Percentiles rank a stretch among this genome's conserved stretches.
phyloP scores from a whole-genome alignment of 1,139 yeast genomes.

The Geotrichum cucujoidarum region DNA sequence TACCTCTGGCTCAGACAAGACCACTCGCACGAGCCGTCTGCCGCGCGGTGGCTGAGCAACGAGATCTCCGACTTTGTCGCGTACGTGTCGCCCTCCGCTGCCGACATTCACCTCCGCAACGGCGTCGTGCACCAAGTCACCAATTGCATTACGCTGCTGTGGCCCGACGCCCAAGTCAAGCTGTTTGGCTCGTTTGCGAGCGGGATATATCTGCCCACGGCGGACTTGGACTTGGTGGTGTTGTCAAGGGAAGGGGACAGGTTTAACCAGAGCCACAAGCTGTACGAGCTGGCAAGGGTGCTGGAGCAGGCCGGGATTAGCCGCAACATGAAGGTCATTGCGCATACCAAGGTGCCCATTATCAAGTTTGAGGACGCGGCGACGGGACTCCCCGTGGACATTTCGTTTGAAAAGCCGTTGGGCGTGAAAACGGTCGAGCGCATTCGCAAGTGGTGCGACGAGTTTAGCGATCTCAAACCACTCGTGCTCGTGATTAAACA shows the following conservation, averaged over 20 bases:
- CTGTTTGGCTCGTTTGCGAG: constrained; percentile 97
- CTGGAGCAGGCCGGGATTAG: constrained; percentile 63
- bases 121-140: constrained; percentile 59
- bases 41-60: constrained; percentile 81
- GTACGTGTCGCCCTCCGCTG: constrained; percentile 79
- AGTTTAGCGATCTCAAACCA: constrained; percentile 78
- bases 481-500: constrained; percentile 82
- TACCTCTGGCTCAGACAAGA: constrained; percentile 45
- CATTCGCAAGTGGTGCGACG: constrained; percentile 67
- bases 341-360: constrained; percentile 92
- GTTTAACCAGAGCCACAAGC: constrained; percentile 60
- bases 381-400: constrained; percentile 74
- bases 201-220: constrained; percentile 87
- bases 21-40: constrained; percentile 62
- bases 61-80: constrained; percentile 84
- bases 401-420: constrained; percentile 83
- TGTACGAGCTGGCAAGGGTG: constrained; percentile 71
- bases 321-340: constrained; percentile 73
- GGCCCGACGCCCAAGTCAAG: constrained; percentile 79
- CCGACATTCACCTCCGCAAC: constrained; percentile 69
- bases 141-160: constrained; percentile 50
- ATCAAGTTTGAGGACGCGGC: constrained; percentile 80
- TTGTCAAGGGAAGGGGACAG: constrained; percentile 54
- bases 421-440: constrained; percentile 82
- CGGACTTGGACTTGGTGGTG: constrained; percentile 94